Evolutionary conservation across 371 early-diverging fungal genomes (phyloP), one percentile per base, ranked within the genome.

Genomic region (Smittium mucronatum): DNA sequence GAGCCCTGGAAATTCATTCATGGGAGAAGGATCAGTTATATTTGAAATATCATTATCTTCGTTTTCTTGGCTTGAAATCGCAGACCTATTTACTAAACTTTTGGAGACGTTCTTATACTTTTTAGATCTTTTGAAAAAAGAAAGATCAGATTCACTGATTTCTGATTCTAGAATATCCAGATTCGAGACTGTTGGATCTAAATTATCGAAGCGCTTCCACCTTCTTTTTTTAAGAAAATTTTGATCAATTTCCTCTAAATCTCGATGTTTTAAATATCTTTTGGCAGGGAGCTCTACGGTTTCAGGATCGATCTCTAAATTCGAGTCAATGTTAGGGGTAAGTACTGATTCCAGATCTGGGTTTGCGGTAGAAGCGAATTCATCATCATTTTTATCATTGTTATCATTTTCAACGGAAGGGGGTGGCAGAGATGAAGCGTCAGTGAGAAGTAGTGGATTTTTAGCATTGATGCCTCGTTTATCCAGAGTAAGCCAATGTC

Each of bases 401-500:
- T 5, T 47, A 21, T 36, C 32, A n/a, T 65, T 33, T 61, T 33
- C 33, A 11, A 28, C 5, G 29, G 11, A 16, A 61, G 63, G 63
- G 31, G 26, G n/a, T 16, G 73, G 73, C 58, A 65, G 70, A 70
- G 68, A 58, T 61, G 64, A 57, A 35, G 63, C 72, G 28, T 69
- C 71, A 34, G 76, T 73, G 64, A 74, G 73, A 33, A 71, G 75
- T 26, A 77, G 74, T 15, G 77, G 57, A 57, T 57, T 33, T 61
- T 11, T n/a, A 11, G 16, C n/a, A 5, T 61, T 61, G 63, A 61
- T 59, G 64, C 78, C 78, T 64, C 72, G 59, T 64, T 75, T 78
- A 71, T 78, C 71, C 58, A 78, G 73, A 59, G 74, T 78, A 64
- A 74, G 75, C 79, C 81, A 85, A 67, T 82, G 81, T 28, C 83